Evolutionary conservation across 495 filamentous ascomycete genomes (phyloP), one percentile per base, ranked within the genome.

Genomic region (Trypethelium eluteriae): DNA sequence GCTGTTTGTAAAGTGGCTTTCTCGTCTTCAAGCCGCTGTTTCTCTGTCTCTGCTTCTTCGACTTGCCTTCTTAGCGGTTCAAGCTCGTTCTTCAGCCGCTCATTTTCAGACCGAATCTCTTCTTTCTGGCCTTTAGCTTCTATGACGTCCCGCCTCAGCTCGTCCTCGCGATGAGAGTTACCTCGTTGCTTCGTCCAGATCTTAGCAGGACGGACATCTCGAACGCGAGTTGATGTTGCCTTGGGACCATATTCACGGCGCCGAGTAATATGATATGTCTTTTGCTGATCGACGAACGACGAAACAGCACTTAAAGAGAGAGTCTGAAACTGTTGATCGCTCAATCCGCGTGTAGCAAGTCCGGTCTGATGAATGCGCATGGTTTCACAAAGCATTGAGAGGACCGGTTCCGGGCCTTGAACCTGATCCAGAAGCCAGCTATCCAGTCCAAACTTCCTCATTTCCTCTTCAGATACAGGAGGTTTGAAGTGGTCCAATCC

Each of bases 361-460:
- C 83, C 88, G 0, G 88, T 88, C n/a, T 78, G 75, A 69, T 95
- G 84, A 2, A 97, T 69, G 34, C 75, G 79, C 32, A 79, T 80
- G 63, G 89, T 86, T 35, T 81, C 81, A 71, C 90, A 96, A 39
- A 99, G 82, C 88, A 95, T 92, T 34, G 90, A 86, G 38, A 97
- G 77, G 2, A 99, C 90, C 3, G 91, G 85, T 16, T 89, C 89
- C 1, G 94, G 94, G 0, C 92, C 94, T 35, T 84, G 81, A 11
- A 99, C 72, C 64, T 80, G 90, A 70, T 97, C 88, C 2, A 88
- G 79, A 3, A 89, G 85, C 81, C 88, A 96, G 10, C 86, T 85
- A 65, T 94, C 88, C 62, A 98, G 86, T 1, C 92, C 93, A 62
- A 85, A 78, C 2, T 68, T 63, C 38, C 71, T 71, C 63, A 92